Percentiles rank a stretch among this genome's conserved stretches.
These are phyloP conservation scores for Phytophthora boehmeriae DNA, from an alignment of 352 stramenopile species.

Conservation along the genomic window DNA sequence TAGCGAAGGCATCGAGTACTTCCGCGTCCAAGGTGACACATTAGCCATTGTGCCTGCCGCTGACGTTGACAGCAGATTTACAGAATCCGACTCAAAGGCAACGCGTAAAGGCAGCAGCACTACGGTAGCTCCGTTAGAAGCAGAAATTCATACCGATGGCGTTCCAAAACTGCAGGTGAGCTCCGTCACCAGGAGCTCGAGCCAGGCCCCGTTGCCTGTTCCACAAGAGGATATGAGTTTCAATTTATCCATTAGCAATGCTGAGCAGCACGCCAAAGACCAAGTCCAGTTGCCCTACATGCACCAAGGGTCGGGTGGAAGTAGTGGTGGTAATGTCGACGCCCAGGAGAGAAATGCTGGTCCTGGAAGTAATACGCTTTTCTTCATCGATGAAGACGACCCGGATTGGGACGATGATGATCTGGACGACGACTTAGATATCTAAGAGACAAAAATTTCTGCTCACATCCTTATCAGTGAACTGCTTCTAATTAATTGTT, in stretches of 20 bases:
- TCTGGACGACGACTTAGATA: conserved; percentile 62
- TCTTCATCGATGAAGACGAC: conserved; percentile 85
- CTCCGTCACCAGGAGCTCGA: neutral
- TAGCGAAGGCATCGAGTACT: conserved; percentile 73
- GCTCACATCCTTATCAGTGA: neutral
- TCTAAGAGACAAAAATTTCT: conserved; percentile 21
- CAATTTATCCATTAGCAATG: conserved; percentile 65
- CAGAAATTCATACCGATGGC: conserved; percentile 8
- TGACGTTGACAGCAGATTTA: conserved; percentile 3
- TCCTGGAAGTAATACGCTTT: conserved; percentile 41
- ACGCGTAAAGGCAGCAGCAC: conserved; percentile 3
- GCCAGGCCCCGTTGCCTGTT: conserved; percentile 48
- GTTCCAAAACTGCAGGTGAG: conserved; percentile 5
- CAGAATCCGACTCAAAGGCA: neutral
- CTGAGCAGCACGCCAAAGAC: conserved; percentile 63
- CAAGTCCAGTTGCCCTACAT: conserved; percentile 77
- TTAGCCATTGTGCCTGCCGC: conserved; percentile 33
- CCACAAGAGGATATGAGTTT: conserved; percentile 69
- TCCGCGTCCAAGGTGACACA: conserved; percentile 36
- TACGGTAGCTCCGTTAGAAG: neutral
- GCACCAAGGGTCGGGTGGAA: conserved; percentile 42
- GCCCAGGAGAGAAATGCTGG: conserved; percentile 1
- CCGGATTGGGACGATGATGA: conserved; percentile 77
- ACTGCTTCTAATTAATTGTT: neutral
- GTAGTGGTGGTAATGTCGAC: conserved; percentile 4